Evolutionary conservation across 176 grass and related monocot genomes (phyloP).

Genomic region (Otatea glauca): DNA sequence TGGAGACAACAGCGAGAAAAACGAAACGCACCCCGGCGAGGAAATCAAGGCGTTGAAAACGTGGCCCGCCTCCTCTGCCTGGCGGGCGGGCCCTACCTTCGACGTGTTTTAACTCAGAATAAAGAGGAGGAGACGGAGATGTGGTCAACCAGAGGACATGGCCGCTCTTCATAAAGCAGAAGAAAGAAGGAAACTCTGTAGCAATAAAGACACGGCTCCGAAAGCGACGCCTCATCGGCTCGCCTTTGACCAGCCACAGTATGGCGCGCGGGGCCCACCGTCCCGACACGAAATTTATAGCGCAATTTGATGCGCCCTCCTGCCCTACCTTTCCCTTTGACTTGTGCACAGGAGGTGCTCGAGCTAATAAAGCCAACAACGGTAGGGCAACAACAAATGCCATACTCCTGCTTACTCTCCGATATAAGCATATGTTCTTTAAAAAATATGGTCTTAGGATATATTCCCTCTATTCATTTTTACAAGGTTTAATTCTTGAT

Average conservation of each 20-base stretch:
- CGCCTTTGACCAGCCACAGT: constrained; percentile 24
- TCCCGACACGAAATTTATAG: constrained; percentile 29
- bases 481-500: too few species aligned
- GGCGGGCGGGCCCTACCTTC: too few species aligned
- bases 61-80: too few species aligned
- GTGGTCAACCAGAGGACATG: background rate
- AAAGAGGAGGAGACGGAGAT: background rate
- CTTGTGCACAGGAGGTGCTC: background rate
- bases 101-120: background rate
- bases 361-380: too few species aligned
- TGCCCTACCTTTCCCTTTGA: background rate
- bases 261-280: background rate
- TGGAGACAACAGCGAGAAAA: background rate
- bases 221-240: constrained; percentile 31
- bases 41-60: background rate
- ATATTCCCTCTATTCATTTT: too few species aligned
- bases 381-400: too few species aligned
- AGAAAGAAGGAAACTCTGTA: too few species aligned
- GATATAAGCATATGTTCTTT: too few species aligned
- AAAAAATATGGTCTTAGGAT: too few species aligned
- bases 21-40: background rate
- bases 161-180: too few species aligned
- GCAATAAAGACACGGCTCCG: background rate
- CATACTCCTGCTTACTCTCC: too few species aligned
- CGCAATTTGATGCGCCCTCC: background rate